These are phyloP conservation scores for Scedosporium boydii DNA, from an alignment of 2,329 filamentous ascomycete genomes.

Conservation along the genomic window DNA sequence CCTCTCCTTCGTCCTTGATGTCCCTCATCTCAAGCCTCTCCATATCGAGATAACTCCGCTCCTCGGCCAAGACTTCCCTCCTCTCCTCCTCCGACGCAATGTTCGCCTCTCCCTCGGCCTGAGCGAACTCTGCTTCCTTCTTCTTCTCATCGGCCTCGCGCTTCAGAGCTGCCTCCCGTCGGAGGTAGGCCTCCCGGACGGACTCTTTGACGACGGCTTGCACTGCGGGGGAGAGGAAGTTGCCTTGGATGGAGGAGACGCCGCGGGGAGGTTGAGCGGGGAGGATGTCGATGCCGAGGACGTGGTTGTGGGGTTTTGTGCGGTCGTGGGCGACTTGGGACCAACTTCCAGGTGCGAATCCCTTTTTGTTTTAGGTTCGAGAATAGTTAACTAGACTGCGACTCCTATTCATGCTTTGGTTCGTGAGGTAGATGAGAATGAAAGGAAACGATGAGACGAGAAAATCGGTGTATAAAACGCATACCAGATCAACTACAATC, in stretches of 20 bases:
- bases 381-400: background rate
- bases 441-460: background rate
- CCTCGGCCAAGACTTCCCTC: constrained; percentile 19
- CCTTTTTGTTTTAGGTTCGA: constrained; percentile 30
- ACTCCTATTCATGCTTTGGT: constrained; percentile 7
- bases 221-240: constrained; percentile 73
- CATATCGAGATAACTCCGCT: constrained; percentile 56
- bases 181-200: constrained; percentile 50
- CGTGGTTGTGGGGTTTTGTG: constrained; percentile 65
- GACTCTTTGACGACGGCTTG: constrained; percentile 69
- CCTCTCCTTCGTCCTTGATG: constrained; percentile 16
- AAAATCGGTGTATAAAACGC: constrained; percentile 11
- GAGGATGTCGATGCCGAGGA: constrained; percentile 90
- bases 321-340: constrained; percentile 72
- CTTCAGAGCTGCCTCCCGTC: constrained; percentile 30
- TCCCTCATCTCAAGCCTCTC: constrained; percentile 38
- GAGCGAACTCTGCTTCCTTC: constrained; percentile 4
- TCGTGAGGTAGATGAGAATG: background rate
- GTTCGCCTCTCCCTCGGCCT: constrained; percentile 8
- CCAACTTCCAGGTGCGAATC: constrained; percentile 69
- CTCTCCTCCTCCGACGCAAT: constrained; percentile 5
- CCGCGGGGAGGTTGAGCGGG: constrained; percentile 84
- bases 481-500: constrained; percentile 81
- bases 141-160: constrained; percentile 10
- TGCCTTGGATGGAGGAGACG: constrained; percentile 89